phyloP scores from a whole-genome alignment of 371 early-diverging fungal genomes.

The Umbelopsis sp. region DNA sequence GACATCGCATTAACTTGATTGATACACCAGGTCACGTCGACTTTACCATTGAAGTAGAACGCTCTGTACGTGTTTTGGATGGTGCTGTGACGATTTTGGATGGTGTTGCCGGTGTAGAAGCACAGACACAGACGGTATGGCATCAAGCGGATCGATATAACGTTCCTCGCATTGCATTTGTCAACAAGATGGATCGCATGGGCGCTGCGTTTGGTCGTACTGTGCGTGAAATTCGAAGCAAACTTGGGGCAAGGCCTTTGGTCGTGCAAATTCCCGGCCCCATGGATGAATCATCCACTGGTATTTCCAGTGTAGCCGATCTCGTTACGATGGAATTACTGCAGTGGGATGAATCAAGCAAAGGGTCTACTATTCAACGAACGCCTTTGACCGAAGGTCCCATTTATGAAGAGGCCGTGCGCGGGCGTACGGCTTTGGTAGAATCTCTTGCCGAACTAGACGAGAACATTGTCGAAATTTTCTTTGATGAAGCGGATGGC shows the following conservation, averaged over 20 bases:
- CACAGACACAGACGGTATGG: slow-evolving; percentile 97
- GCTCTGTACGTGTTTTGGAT: slow-evolving; percentile 90
- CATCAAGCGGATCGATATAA: slow-evolving; percentile 83
- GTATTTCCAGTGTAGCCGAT: slow-evolving; percentile 74
- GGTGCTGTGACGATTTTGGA: slow-evolving; percentile 93
- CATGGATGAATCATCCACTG: slow-evolving; percentile 30
- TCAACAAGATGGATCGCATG: slow-evolving; percentile 94
- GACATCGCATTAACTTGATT: slow-evolving; percentile 86
- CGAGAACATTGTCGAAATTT: slow-evolving; percentile 81
- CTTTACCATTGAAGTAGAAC: slow-evolving; percentile 96
- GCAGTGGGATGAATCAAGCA: slow-evolving; percentile 59
- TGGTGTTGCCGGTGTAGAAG: slow-evolving; percentile 96
- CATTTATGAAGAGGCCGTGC: slow-evolving; percentile 53
- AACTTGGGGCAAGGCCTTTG: slow-evolving; percentile 71
- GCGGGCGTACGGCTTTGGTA: slow-evolving; percentile 70
- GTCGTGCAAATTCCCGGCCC: slow-evolving; percentile 75
- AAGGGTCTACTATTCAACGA: slow-evolving; percentile 54
- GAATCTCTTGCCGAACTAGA: slow-evolving; percentile 88
- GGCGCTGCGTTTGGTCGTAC: slow-evolving; percentile 77
- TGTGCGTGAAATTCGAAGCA: slow-evolving; percentile 64
- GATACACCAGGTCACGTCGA: slow-evolving; percentile 98
- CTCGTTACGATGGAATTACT: slow-evolving; percentile 76
- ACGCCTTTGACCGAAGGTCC: slow-evolving; percentile 31
- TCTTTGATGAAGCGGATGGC: slow-evolving; percentile 68
- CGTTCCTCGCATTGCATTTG: slow-evolving; percentile 85